A percentile compares a stretch with the other conserved stretches of the same genome.
Evolutionary conservation across 495 filamentous ascomycete species (phyloP).

Genomic region (Hypoxylon cercidicola): DNA sequence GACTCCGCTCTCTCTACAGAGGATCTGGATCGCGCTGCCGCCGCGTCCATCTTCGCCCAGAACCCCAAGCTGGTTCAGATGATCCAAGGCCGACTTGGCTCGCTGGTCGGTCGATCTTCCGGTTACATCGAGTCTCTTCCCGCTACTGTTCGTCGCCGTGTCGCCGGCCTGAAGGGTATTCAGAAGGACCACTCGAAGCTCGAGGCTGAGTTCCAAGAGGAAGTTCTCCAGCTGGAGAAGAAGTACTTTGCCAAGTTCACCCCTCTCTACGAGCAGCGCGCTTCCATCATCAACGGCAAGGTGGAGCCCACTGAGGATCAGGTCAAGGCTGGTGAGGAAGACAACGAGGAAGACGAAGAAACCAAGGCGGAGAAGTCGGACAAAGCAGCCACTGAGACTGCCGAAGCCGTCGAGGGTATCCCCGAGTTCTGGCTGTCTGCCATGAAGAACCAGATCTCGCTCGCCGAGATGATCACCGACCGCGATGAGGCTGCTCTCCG

Average conservation of each 20-base stretch:
- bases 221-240: constrained; percentile 97
- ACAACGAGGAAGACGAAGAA: constrained; percentile 75
- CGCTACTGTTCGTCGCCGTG: constrained; percentile 85
- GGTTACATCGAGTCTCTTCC: constrained; percentile 98
- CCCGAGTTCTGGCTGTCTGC: constrained; percentile 99
- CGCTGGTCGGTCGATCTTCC: constrained; percentile 92
- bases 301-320: constrained; percentile 87
- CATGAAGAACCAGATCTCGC: constrained; percentile 98
- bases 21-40: constrained; percentile 85
- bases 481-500: constrained; percentile 94
- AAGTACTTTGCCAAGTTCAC: constrained; percentile 99
- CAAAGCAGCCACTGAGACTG: constrained; percentile 59
- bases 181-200: constrained; percentile 99
- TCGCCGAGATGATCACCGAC: constrained; percentile 98
- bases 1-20: constrained; percentile 64
- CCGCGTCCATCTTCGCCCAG: constrained; percentile 90
- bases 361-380: constrained; percentile 65
- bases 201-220: constrained; percentile 97
- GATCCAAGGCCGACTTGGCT: constrained; percentile 95
- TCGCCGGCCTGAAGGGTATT: constrained; percentile 94
- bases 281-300: constrained; percentile 89
- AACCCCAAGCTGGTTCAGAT: constrained; percentile 93
- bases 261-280: constrained; percentile 94
- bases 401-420: constrained; percentile 72
- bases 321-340: constrained; percentile 84